Base-by-base conservation (phyloP, 1,284 basidiomycete species). In the Austroboletus novae-zelandiae region DNA sequence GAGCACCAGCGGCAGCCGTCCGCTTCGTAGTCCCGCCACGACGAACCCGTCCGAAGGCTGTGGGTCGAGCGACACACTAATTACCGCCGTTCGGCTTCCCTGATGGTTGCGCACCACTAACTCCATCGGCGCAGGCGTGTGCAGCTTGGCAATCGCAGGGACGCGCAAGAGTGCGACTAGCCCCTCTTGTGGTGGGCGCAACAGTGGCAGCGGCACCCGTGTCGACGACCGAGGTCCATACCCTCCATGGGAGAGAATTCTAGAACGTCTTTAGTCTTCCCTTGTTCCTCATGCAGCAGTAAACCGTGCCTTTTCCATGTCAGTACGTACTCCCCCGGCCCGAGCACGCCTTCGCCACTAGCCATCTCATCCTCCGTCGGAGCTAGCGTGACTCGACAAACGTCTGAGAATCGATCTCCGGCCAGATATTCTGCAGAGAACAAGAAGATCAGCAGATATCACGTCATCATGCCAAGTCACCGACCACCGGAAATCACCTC, bases 21-120 rank as follows among this genome's bases (percentile, higher is more conserved):
- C 81, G 49, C 72, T 80, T 43, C 86, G 74, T 29, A 88, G 62
- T 0, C 91, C 91, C 2, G 89, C 78, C 4, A 89, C 76, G 25
- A 91, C 78, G 64, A 92, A 91, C 6, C 65, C 53, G 47, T 89
- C 84, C 4, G 75, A 67, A 0, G 74, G 61, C 51, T 90, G 86
- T 1, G 80, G 73, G 47, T 92, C 90, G 1, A 69, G 50, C 32
- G 83, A 78, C 14, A 90, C 76, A 20, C 77, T 74, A 27, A 91
- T 66, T 56, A 83, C 83, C 1, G 86, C 86, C 2, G 86, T 80
- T 37, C 78, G 79, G 17, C 71, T 72, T 10, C 75, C 72, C 56
- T 87, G 81, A 10, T 74, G 71, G 59, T 91, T 92, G 40, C 85
- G 82, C 45, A 91, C 67, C 11, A 71, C 80, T 30, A 91, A 65